Evolutionary conservation across 345 rosid species (phyloP).

Genomic region (Ailanthus altissimus): DNA sequence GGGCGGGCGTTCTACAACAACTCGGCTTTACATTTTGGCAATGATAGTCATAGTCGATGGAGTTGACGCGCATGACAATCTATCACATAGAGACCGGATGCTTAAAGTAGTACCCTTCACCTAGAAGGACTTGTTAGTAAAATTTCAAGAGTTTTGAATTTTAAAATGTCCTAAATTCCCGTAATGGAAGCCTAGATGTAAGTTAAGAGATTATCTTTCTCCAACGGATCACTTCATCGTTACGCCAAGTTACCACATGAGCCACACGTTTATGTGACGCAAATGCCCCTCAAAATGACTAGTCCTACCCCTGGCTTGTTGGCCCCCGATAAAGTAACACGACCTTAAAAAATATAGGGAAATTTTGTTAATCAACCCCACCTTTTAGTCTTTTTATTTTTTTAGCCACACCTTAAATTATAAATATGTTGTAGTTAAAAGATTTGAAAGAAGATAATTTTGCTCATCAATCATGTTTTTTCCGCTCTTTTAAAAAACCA

Average conservation of each 20-base stretch:
- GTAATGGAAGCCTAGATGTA: not conserved
- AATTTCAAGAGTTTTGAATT: not conserved
- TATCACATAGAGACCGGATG: not conserved
- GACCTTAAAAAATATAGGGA: not conserved
- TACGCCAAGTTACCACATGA: not conserved
- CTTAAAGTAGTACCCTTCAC: not conserved
- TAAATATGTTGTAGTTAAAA: too few species aligned
- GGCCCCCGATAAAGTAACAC: not conserved
- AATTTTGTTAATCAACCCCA: too few species aligned
- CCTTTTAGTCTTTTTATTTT: not conserved
- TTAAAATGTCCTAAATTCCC: not conserved
- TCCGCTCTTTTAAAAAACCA: too few species aligned
- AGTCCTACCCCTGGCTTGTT: not conserved
- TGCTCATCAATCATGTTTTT: too few species aligned
- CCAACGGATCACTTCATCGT: constrained; percentile 6
- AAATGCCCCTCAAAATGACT: constrained; percentile 1
- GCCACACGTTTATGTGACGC: not conserved
- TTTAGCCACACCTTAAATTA: too few species aligned
- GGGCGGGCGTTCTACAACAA: too few species aligned
- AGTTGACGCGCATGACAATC: too few species aligned
- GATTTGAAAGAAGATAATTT: too few species aligned
- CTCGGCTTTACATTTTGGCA: not conserved
- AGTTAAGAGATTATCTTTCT: not conserved
- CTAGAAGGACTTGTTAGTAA: not conserved
- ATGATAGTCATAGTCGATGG: too few species aligned